A percentile compares a stretch with the other conserved stretches of the same genome.
These are phyloP conservation scores for Sugiyamaella americana DNA, from an alignment of 805 yeast genomes.

Conservation along the genomic window DNA sequence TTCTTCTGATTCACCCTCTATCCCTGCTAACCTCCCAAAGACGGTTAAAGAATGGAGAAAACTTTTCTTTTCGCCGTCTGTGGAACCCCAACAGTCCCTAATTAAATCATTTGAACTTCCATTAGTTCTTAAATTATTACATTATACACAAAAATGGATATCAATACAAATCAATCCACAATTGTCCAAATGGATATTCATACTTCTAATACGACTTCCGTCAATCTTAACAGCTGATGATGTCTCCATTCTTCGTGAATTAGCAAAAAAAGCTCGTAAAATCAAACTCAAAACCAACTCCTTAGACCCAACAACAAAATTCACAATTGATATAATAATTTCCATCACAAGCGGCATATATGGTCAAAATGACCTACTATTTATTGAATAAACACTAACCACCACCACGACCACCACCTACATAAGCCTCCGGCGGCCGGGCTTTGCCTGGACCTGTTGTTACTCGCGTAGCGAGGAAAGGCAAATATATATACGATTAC, in stretches of 20 bases:
- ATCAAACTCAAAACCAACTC: constrained; percentile 8
- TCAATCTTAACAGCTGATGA: constrained; percentile 35
- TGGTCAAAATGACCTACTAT: constrained; percentile 5
- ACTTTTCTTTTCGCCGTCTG: constrained; percentile 22
- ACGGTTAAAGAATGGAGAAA: neutral
- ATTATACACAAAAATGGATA: constrained; percentile 39
- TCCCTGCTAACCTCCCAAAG: too few relatives aligned
- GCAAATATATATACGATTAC: too few relatives aligned
- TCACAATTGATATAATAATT: constrained; percentile 20
- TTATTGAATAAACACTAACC: too few relatives aligned
- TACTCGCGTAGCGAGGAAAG: neutral
- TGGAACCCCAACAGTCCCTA: too few relatives aligned
- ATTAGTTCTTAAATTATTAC: neutral
- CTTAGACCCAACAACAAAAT: constrained; percentile 15
- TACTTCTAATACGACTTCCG: constrained; percentile 37
- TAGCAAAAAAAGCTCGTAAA: constrained; percentile 34
- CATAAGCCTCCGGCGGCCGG: neutral
- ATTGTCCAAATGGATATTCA: constrained; percentile 38
- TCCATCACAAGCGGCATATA: constrained; percentile 20
- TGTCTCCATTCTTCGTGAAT: constrained; percentile 36
- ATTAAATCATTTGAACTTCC: too few relatives aligned
- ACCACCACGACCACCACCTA: too few relatives aligned
- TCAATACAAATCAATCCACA: constrained; percentile 28
- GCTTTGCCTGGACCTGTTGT: neutral
- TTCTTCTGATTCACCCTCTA: too few relatives aligned